Percentiles rank a stretch among this genome's conserved stretches.
These are phyloP conservation scores for Neonectria magnoliae DNA, from an alignment of 2,329 filamentous ascomycete genomes.

Conservation along the genomic window DNA sequence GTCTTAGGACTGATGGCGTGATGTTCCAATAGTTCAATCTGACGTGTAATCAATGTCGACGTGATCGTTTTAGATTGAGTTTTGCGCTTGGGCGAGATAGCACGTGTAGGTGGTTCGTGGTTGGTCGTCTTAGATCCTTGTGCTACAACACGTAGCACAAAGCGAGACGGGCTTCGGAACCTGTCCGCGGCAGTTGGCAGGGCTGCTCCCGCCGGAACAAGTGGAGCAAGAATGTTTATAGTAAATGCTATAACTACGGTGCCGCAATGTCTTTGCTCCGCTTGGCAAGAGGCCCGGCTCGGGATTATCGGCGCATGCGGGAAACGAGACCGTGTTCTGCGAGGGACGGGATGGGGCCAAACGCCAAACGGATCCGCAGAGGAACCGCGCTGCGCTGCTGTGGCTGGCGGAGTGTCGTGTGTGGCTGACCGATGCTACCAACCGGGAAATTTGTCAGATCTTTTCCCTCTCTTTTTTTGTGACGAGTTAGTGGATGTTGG, in stretches of 20 bases:
- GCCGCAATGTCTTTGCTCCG: constrained; percentile 5
- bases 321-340: background rate
- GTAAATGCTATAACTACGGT: background rate
- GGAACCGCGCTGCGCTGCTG: constrained; percentile 6
- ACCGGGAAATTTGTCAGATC: background rate
- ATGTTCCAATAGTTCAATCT: background rate
- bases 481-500: background rate
- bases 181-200: background rate
- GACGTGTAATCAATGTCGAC: background rate
- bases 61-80: background rate
- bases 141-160: background rate
- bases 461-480: too few relatives aligned
- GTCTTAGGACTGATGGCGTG: background rate
- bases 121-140: background rate
- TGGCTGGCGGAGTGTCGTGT: background rate
- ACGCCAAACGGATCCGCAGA: constrained; percentile 18
- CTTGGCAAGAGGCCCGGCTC: background rate
- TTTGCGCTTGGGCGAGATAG: background rate
- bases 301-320: background rate
- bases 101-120: background rate
- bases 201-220: background rate
- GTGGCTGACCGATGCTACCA: background rate
- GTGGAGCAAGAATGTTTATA: constrained; percentile 5
- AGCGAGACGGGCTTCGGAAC: background rate
- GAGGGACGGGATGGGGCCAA: background rate